Evolutionary conservation across 208 protist species (phyloP).

Genomic region (Trypanosoma scelopori): DNA sequence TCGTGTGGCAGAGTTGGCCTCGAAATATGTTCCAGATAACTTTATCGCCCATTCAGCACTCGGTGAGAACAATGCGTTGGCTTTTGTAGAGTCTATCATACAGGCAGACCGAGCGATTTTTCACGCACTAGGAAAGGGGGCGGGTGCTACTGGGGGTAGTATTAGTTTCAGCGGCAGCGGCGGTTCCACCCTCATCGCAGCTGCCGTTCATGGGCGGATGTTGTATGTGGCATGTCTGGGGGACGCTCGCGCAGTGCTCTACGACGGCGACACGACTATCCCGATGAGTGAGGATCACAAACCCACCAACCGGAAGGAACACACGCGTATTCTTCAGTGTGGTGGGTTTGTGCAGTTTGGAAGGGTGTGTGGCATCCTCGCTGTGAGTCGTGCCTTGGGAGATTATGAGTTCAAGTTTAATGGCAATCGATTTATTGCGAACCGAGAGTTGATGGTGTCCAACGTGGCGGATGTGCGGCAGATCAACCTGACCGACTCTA

Average conservation of each 20-base stretch:
- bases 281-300: constrained; percentile 93
- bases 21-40: constrained; percentile 59
- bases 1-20: constrained; percentile 61
- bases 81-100: constrained; percentile 73
- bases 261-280: constrained; percentile 71
- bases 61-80: constrained; percentile 73
- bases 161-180: constrained; percentile 27
- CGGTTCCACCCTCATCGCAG: constrained; percentile 72
- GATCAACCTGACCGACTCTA: constrained; percentile 70
- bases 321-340: constrained; percentile 69
- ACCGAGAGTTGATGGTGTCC: constrained; percentile 70
- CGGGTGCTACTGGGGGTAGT: constrained; percentile 4
- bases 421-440: constrained; percentile 27
- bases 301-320: constrained; percentile 69
- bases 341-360: constrained; percentile 91
- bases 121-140: constrained; percentile 31
- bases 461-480: constrained; percentile 79
- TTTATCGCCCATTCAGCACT: constrained; percentile 59
- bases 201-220: constrained; percentile 70
- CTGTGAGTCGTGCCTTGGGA: constrained; percentile 88
- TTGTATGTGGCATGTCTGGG: constrained; percentile 88
- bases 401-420: constrained; percentile 92
- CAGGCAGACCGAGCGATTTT: constrained; percentile 61
- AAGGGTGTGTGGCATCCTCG: constrained; percentile 90
- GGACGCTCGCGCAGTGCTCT: constrained; percentile 84